Percentiles rank a stretch among this genome's conserved stretches.
These are phyloP conservation scores for Blumeria graminis DNA, from an alignment of 2,329 filamentous ascomycete species.

Conservation along the genomic window DNA sequence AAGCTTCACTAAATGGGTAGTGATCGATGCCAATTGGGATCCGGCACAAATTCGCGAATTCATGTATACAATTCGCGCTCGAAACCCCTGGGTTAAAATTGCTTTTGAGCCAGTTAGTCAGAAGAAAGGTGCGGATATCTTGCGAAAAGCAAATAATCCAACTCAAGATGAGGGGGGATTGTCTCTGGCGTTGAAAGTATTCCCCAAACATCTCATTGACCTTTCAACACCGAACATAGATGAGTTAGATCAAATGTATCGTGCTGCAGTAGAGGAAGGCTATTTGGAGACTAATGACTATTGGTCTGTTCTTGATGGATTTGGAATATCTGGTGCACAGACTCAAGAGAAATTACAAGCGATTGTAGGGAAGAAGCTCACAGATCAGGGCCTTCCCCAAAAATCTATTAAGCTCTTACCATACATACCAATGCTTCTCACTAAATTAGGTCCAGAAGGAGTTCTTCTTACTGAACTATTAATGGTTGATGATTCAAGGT, in stretches of 20 bases:
- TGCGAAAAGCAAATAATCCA: conserved; percentile 8
- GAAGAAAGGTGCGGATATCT: conserved; percentile 53
- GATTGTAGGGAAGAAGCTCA: conserved; percentile 40
- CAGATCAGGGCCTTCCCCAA: conserved; percentile 62
- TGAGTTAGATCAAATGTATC: conserved; percentile 62
- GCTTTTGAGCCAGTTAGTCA: conserved; percentile 80
- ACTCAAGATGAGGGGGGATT: conserved; percentile 3
- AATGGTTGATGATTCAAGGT: conserved; percentile 36
- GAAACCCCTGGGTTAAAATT: conserved; percentile 23
- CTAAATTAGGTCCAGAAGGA: conserved; percentile 44
- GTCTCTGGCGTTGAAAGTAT: conserved; percentile 18
- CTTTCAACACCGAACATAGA: conserved; percentile 63
- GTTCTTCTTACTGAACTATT: conserved; percentile 52
- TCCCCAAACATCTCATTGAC: conserved; percentile 38
- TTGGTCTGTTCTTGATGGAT: conserved; percentile 58
- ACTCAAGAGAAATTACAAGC: conserved; percentile 47
- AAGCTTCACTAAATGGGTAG: conserved; percentile 30
- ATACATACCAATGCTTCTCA: conserved; percentile 63
- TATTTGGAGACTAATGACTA: conserved; percentile 48
- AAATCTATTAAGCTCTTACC: conserved; percentile 68
- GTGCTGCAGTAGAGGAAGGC: conserved; percentile 36
- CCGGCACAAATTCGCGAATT: conserved; percentile 12
- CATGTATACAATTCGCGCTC: neutral
- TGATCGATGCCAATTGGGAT: conserved; percentile 76
- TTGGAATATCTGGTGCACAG: conserved; percentile 46